Conservation (phyloP, 225 moss, liverwort and hornwort genomes). For the Bryoerythrophyllum caledonicum region DNA sequence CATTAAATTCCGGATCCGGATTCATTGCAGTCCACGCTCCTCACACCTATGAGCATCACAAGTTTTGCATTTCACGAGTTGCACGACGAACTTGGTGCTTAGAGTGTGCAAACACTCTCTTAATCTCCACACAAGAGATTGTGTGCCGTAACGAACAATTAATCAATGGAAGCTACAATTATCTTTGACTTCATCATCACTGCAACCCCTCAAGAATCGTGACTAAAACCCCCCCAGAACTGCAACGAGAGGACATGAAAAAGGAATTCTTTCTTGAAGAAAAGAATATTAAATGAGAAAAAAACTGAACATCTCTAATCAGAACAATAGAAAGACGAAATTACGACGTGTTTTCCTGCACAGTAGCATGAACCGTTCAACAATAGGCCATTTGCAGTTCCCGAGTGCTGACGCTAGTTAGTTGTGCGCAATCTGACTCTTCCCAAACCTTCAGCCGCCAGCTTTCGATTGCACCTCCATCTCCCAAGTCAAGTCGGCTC, state of each 20-base stretch:
- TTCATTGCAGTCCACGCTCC: too few species aligned
- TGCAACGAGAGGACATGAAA: background rate
- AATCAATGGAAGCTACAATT: background rate
- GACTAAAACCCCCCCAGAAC: background rate
- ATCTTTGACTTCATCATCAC: background rate
- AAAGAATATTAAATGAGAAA: background rate
- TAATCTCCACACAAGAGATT: too few species aligned
- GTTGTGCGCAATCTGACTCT: constrained; percentile 24
- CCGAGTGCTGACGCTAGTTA: constrained; percentile 16
- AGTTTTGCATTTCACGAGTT: too few species aligned
- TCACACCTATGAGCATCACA: too few species aligned
- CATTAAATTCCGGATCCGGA: too few species aligned
- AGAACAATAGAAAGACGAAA: background rate
- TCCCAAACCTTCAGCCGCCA: constrained; percentile 16
- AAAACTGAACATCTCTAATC: background rate
- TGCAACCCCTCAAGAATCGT: background rate
- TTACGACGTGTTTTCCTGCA: constrained; percentile 15
- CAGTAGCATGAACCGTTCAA: constrained; percentile 3
- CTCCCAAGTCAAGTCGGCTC: too few species aligned
- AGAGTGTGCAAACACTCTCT: too few species aligned
- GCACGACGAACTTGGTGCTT: too few species aligned
- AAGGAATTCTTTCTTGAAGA: background rate
- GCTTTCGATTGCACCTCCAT: background rate
- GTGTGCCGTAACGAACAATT: too few species aligned
- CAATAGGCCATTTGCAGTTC: constrained; percentile 10